Base-by-base conservation (phyloP, 768 basidiomycete genomes). In the Mycena haematopus region DNA sequence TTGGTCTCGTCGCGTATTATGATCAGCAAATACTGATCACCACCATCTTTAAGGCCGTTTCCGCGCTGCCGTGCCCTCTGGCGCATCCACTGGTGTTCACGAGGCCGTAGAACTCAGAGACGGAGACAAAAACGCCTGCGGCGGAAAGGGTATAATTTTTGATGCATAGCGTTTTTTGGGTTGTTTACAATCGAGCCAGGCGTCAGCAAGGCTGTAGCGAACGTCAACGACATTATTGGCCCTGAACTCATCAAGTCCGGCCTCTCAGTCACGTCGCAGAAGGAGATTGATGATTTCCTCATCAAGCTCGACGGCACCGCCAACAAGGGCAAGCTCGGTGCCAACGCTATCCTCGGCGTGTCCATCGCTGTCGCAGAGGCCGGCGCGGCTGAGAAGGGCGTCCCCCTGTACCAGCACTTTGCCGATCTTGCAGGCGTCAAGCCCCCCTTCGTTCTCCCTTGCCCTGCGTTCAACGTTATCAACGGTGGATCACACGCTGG, bases 401-500 rank as follows among this genome's bases (percentile, higher is more conserved):
- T 98, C 58, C 96, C 97, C 52, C 88, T 96, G 69, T 99, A 98
- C 86, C 87, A 92, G 75, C 95, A 98, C 84, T 86, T 99, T 69
- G 97, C 96, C 50, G 91, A 94, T 65, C 90, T 99, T 69, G 93
- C 97, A 61, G 96, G 96, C 69, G 86, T 96, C 78, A 94, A 96
- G 79, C 83, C 93, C 56, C 96, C 97, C 47, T 98, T 89, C 78
- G 84, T 94, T 63, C 90, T 99, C 71, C 97, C 97, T 64, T 81
- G 79, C 74, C 97, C 97, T 51, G 88, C 93, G 61, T 95, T 99
- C 87, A 99, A 99, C 77, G 97, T 99, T 71, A 99, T 99, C 84
- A 99, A 99, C 80, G 97, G 97, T 77, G 97, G 97, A 67, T 98
- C 96, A 65, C 97, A 99, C 76, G 97, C 97, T 61, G 97, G 97